A percentile compares a stretch with the other conserved stretches of the same genome.
Evolutionary conservation across 208 protist genomes (phyloP).

Genomic region (Acanthamoeba triangularis): DNA sequence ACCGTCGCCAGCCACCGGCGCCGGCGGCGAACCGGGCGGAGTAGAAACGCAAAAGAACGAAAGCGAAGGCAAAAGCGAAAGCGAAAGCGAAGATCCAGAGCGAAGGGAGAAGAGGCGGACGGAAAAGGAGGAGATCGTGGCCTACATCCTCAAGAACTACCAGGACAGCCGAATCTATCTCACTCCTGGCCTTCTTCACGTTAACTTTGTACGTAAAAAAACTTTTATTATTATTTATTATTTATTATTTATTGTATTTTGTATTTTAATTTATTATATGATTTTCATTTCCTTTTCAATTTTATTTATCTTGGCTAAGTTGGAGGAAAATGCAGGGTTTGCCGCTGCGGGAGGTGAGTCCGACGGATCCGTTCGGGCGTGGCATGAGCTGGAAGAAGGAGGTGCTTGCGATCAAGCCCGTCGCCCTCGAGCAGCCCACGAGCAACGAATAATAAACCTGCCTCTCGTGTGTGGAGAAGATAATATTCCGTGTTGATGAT

Average conservation of each 20-base stretch:
- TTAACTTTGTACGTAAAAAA: conserved; percentile 11
- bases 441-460: too few relatives aligned
- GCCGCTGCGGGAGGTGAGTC: conserved; percentile 14
- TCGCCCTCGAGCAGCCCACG: not conserved
- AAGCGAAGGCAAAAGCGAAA: not conserved
- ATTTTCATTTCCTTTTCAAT: too few relatives aligned
- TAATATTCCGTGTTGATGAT: too few relatives aligned
- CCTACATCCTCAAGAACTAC: conserved; percentile 18
- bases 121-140: not conserved
- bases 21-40: not conserved
- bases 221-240: not conserved
- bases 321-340: not conserved
- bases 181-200: not conserved
- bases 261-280: not conserved
- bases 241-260: not conserved
- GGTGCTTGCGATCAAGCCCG: not conserved
- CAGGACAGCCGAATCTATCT: not conserved
- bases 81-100: not conserved
- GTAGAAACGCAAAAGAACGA: not conserved
- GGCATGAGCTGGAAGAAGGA: conserved; percentile 71
- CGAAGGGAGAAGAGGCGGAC: not conserved
- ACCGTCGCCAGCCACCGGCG: not conserved
- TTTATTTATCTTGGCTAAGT: not conserved
- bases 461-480: not conserved
- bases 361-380: conserved; percentile 6